Conservation (phyloP, 78 protist species). For the Bodo saltans region DNA sequence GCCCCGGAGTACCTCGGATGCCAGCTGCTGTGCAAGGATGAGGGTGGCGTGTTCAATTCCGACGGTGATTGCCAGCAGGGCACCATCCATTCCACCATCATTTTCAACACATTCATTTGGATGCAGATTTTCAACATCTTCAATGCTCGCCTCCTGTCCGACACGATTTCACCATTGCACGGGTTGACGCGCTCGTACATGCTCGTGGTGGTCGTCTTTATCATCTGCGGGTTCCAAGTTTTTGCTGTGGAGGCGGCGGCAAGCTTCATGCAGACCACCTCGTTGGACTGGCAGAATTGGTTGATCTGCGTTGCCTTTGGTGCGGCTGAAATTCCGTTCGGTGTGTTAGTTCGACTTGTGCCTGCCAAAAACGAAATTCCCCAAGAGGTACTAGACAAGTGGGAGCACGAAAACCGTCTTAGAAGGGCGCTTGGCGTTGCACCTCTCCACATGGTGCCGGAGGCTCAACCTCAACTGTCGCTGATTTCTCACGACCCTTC, state of each 20-base stretch:
- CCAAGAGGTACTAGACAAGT: not conserved
- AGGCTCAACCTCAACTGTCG: too few relatives aligned
- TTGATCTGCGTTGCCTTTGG: not conserved
- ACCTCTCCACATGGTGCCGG: too few relatives aligned
- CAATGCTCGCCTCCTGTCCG: conserved; percentile 51
- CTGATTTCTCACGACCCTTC: too few relatives aligned
- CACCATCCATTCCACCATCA: conserved; percentile 40
- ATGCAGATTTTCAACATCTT: conserved; percentile 71
- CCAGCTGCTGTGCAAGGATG: not conserved
- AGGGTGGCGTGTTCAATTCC: not conserved
- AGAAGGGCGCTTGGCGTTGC: too few relatives aligned
- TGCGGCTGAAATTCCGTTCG: not conserved
- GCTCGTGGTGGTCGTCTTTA: conserved; percentile 10
- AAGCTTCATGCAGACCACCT: not conserved
- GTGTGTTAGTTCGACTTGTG: not conserved
- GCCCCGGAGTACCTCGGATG: conserved; percentile 12
- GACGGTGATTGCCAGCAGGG: not conserved
- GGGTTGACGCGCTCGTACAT: not conserved
- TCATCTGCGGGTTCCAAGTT: conserved; percentile 8
- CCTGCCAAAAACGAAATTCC: not conserved
- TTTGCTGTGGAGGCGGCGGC: conserved; percentile 19
- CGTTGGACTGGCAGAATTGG: not conserved
- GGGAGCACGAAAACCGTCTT: too few relatives aligned
- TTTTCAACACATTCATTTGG: conserved; percentile 78
- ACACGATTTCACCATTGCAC: conserved; percentile 2